Conservation (phyloP, 768 basidiomycete species). For the Termitomyces sp. region DNA sequence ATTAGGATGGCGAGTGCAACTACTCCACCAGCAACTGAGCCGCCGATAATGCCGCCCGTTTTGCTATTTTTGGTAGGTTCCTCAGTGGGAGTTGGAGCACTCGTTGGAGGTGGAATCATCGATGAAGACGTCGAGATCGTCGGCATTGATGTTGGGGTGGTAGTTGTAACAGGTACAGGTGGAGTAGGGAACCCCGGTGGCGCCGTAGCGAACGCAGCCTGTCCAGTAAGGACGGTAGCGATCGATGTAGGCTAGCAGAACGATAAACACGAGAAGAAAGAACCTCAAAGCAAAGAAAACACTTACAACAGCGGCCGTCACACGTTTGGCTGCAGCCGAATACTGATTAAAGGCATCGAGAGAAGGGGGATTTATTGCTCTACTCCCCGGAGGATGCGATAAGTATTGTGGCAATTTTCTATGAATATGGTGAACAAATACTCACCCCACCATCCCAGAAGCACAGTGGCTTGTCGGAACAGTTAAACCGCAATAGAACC, state of each 20-base stretch:
- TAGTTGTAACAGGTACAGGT: neutral
- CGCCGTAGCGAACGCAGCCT: conserved; percentile 27
- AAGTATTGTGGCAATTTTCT: neutral
- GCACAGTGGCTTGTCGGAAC: conserved; percentile 30
- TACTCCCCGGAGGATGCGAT: conserved; percentile 7
- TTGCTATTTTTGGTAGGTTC: neutral
- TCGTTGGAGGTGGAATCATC: conserved; percentile 2
- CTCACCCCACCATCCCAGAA: conserved; percentile 36
- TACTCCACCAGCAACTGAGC: conserved; percentile 16
- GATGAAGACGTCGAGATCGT: neutral
- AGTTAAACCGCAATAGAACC: conserved; percentile 33
- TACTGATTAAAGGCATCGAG: conserved; percentile 18
- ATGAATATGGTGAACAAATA: neutral
- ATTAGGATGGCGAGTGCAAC: conserved; percentile 7
- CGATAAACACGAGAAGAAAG: neutral
- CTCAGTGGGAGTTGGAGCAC: neutral
- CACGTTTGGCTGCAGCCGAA: conserved; percentile 22
- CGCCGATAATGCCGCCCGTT: conserved; percentile 16
- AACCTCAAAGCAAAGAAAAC: conserved; percentile 1
- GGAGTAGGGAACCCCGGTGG: neutral
- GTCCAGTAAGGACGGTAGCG: conserved; percentile 22
- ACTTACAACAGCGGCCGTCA: conserved; percentile 21
- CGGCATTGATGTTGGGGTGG: neutral
- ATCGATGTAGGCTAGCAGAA: conserved; percentile 1
- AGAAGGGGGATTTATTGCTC: conserved; percentile 33